A percentile compares a stretch with the other conserved stretches of the same genome.
These are phyloP conservation scores for Phytophthora fragariae DNA, from an alignment of 352 stramenopile genomes.

Conservation along the genomic window DNA sequence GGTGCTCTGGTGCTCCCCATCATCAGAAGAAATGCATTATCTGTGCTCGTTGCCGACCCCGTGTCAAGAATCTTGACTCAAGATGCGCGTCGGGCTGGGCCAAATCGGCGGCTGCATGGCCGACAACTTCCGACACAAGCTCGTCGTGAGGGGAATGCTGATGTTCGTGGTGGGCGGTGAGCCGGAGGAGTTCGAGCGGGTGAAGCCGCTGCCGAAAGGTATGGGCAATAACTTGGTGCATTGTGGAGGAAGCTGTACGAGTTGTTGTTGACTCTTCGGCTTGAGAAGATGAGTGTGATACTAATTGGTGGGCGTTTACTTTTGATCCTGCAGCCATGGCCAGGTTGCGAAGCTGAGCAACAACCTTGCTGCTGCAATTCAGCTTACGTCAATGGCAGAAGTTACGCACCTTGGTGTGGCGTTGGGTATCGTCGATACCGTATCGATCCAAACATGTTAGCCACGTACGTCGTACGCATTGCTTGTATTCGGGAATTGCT, in stretches of 20 bases:
- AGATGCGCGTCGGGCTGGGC: slow-evolving; percentile 85
- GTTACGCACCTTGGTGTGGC: too few relatives aligned
- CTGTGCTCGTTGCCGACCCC: slow-evolving; percentile 13
- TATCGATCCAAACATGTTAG: too few relatives aligned
- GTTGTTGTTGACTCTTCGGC: too few relatives aligned
- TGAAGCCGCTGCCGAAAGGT: slow-evolving; percentile 83
- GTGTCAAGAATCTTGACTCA: slow-evolving; percentile 2
- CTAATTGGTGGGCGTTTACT: too few relatives aligned
- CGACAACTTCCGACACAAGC: slow-evolving; percentile 87
- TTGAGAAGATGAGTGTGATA: too few relatives aligned
- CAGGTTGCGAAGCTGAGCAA: too few relatives aligned
- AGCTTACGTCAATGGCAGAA: too few relatives aligned
- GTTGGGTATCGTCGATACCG: too few relatives aligned
- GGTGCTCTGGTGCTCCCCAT: background rate
- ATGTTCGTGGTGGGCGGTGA: slow-evolving; percentile 98
- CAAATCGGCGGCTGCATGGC: slow-evolving; percentile 96
- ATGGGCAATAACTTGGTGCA: slow-evolving; percentile 97
- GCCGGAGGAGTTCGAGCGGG: slow-evolving; percentile 62
- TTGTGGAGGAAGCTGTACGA: slow-evolving; percentile 89
- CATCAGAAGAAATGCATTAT: background rate
- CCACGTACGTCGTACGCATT: too few relatives aligned
- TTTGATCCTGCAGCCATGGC: too few relatives aligned
- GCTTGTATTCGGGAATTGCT: too few relatives aligned
- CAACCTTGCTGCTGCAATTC: too few relatives aligned
- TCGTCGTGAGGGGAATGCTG: slow-evolving; percentile 93